A percentile compares a stretch with the other conserved stretches of the same genome.
Evolutionary conservation across 352 stramenopile genomes (phyloP).

Genomic region (Pythium catenulatum): DNA sequence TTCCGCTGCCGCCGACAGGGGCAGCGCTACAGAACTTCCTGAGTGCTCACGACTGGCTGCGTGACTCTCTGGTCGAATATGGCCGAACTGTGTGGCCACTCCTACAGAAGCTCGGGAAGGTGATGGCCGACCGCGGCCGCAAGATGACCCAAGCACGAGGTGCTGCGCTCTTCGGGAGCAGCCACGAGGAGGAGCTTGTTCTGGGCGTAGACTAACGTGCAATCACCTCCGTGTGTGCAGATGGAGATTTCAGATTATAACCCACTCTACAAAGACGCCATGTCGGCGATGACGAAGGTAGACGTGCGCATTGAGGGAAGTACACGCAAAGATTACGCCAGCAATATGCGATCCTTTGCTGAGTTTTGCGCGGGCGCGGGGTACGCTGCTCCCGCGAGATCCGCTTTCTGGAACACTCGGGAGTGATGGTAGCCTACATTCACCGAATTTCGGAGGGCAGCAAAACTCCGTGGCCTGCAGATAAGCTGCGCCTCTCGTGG

Average conservation of each 20-base stretch:
- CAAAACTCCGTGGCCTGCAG: not conserved
- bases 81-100: no score
- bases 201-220: no score
- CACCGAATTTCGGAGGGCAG: not conserved
- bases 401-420: not conserved
- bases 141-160: no score
- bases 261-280: not conserved
- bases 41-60: no score
- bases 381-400: not conserved
- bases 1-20: no score
- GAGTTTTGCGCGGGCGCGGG: not conserved
- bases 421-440: not conserved
- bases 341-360: not conserved
- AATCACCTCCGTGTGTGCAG: no score
- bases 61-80: no score
- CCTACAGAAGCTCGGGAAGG: no score
- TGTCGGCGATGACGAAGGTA: not conserved
- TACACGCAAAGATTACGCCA: not conserved
- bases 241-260: not conserved
- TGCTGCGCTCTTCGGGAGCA: no score
- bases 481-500: not conserved
- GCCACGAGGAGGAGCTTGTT: no score
- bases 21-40: no score
- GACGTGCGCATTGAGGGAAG: not conserved
- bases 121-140: no score